phyloP scores from a whole-genome alignment of 176 grass and related monocot species.

The Paspalum vaginatum region DNA sequence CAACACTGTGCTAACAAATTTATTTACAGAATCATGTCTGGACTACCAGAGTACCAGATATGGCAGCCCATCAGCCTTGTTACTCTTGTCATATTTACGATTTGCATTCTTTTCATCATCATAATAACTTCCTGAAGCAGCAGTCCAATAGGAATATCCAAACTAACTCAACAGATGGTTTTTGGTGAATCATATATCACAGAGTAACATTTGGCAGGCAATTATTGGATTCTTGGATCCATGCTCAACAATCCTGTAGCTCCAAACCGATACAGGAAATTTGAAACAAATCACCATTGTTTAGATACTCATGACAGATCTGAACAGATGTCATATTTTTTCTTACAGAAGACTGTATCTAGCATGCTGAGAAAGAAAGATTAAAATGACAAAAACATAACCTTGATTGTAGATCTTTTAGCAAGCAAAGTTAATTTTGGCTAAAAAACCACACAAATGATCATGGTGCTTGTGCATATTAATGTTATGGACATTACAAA shows the following conservation, averaged over 20 bases:
- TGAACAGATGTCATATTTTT: not conserved
- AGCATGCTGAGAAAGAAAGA: slow-evolving; percentile 5
- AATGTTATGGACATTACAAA: not conserved
- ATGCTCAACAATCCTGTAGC: not conserved
- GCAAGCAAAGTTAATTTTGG: not conserved
- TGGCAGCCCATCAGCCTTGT: slow-evolving; percentile 9
- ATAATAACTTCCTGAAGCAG: slow-evolving; percentile 25
- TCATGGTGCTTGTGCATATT: not conserved
- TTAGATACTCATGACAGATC: not conserved
- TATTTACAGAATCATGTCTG: slow-evolving; percentile 32
- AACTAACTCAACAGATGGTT: not conserved
- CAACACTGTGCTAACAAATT: slow-evolving; percentile 22
- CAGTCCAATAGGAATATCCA: not conserved
- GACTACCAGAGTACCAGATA: slow-evolving; percentile 30
- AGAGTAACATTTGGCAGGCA: not conserved
- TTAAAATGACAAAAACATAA: not conserved
- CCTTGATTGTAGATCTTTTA: slow-evolving; percentile 10
- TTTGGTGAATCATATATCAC: not conserved
- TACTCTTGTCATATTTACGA: slow-evolving; percentile 16
- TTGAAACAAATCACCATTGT: not conserved
- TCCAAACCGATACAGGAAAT: slow-evolving; percentile 17
- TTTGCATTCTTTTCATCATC: slow-evolving; percentile 32
- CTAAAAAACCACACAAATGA: not conserved
- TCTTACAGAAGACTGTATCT: not conserved
- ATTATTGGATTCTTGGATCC: not conserved